Evolutionary conservation across 805 yeast genomes (phyloP).

Genomic region (Candida golubevii): DNA sequence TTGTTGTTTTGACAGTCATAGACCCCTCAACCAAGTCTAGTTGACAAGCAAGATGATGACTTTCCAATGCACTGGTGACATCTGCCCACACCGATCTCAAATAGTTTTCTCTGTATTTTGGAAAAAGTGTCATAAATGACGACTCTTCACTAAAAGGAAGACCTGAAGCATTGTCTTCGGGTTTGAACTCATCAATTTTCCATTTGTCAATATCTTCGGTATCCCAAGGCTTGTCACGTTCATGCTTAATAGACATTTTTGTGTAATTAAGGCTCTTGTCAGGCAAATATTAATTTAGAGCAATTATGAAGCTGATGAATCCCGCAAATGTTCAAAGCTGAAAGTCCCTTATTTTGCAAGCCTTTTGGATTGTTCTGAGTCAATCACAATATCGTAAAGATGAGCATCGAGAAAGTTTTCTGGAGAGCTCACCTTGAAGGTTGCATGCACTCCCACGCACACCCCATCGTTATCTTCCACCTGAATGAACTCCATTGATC

Average conservation of each 20-base stretch:
- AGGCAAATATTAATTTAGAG: too few relatives aligned
- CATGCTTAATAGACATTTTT: constrained; percentile 85
- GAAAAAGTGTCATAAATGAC: constrained; percentile 90
- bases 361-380: too few relatives aligned
- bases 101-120: constrained; percentile 92
- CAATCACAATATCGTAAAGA: neutral
- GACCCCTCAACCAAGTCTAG: constrained; percentile 93
- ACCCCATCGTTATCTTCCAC: too few relatives aligned
- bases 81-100: constrained; percentile 90
- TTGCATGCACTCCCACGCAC: too few relatives aligned
- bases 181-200: constrained; percentile 81
- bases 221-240: constrained; percentile 97
- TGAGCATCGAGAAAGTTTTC: constrained; percentile 11
- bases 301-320: neutral
- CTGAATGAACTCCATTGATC: too few relatives aligned
- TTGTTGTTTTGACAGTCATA: constrained; percentile 93
- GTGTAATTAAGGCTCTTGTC: too few relatives aligned
- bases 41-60: constrained; percentile 74
- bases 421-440: neutral
- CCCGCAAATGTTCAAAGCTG: neutral
- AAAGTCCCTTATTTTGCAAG: neutral
- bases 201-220: constrained; percentile 93
- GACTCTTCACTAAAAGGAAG: constrained; percentile 92
- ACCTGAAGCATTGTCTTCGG: constrained; percentile 85
- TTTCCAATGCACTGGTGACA: constrained; percentile 74